Evolutionary conservation across 345 rosid species (phyloP), one percentile per base, ranked within the genome.

Genomic region (Turritis glabra): DNA sequence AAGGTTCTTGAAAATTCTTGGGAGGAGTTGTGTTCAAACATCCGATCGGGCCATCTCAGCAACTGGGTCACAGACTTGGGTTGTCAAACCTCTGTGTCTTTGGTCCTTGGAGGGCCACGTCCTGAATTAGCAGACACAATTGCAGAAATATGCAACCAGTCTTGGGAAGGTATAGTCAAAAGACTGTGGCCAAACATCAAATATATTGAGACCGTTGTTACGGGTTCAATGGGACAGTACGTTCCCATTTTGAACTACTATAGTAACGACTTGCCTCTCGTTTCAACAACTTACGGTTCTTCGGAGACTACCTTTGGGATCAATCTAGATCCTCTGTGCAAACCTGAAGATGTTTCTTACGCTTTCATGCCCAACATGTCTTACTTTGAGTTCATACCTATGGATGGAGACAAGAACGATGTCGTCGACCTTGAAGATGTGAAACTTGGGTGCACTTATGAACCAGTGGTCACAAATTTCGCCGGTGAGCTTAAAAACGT

Each of bases 141-240:
- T 7, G 86, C 83, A 74, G 26, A 41, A 2, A 85, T 84, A 65
- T 89, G 96, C 35, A 57, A 75, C n/a, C 74, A 64, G 27, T 85
- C 97, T 3, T 93, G 98, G 97, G 88, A 91, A 69, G 96, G 94
- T 67, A 93, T 93, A 74, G 85, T 93, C 10, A 85, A 65, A 74
- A 91, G 69, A 74, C 72, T 93, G 1, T 93, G 96, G 97, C 98
- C 96, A 35, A 79, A 79, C 54, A 85, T 88, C 6, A 91, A 88
- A 78, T 93, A 77, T 76, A 82, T 93, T 72, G 98, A 93, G 64
- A 92, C 89, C 30, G 87, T 91, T 63, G 89, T 91, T 35, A 91
- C 97, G 2, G 97, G 97, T 47, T 86, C 97, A 12, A 93, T 93
- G 98, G 97, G 91, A 17, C 98, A 93, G 43, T 91, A 93, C 29